Evolutionary conservation across 768 basidiomycete species (phyloP), one percentile per base, ranked within the genome.

Genomic region (Boletus coccyginus): DNA sequence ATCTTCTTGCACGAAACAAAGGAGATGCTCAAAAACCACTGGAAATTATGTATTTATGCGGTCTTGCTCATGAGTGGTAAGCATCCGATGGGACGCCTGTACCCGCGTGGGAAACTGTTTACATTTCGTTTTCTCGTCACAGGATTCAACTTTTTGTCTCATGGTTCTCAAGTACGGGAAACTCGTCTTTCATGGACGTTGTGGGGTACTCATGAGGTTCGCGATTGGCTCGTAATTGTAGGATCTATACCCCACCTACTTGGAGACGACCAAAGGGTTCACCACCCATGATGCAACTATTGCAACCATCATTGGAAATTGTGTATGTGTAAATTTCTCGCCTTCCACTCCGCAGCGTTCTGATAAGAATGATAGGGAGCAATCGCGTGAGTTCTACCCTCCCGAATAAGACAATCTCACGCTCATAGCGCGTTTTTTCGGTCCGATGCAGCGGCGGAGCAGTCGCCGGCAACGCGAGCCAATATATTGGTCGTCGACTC

Each of bases 261-360:
- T 92, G 47, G 70, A 83, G 53, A 72, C 70, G 4, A 78, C 83
- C 35, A 93, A 92, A 66, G 75, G 77, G 14, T 84, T 93, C 66
- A 71, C 73, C 17, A 16, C 73, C 0, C 78, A 84, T 61, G 68
- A 82, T 55, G 80, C 90, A 3, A 87, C 88, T 5, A 76, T 84
- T 33, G 88, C 90, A 0, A 93, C 91, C 21, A 93, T 94, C 62
- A 91, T 94, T 60, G 87, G 88, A 39, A 88, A 86, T 63, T 86
- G 83, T 62, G 86, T 78, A 68, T 42, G 76, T 73, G 7, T 58
- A 24, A 49, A 53, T 29, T 32, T 56, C 27, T 44, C 35, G 4
- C 3, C 42, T 48, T 12, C 19, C 27, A 52, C 41, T 40, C 5
- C 8, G 46, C 42, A 7, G 7, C 0, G n/a, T 27, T 42, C 42